Percentiles rank a stretch among this genome's conserved stretches.
Evolutionary conservation across 2,329 filamentous ascomycete species (phyloP).

Genomic region (Fusarium pseudocircinatum): DNA sequence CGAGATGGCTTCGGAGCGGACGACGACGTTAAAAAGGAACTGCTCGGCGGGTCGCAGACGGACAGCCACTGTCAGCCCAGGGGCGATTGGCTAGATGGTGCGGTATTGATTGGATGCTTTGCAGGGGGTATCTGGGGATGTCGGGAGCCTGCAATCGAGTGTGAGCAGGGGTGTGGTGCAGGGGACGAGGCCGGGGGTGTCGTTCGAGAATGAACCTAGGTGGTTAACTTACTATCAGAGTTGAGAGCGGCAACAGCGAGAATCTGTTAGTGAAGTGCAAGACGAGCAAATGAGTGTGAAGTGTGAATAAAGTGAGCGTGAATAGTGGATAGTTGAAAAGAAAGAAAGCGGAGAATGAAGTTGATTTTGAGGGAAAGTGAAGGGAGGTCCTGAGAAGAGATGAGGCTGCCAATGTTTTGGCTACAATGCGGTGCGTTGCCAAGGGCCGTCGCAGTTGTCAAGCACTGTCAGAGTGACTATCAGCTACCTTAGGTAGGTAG

Average conservation of each 20-base stretch:
- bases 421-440: constrained; percentile 11
- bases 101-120: constrained; percentile 38
- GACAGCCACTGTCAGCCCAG: constrained; percentile 33
- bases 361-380: constrained; percentile 24
- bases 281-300: neutral
- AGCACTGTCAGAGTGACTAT: constrained; percentile 15
- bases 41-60: constrained; percentile 35
- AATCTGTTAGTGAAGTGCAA: constrained; percentile 7
- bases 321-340: neutral
- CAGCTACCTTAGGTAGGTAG: neutral
- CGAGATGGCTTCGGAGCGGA: constrained; percentile 37
- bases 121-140: constrained; percentile 32
- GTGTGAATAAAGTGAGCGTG: neutral
- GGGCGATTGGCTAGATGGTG: constrained; percentile 33
- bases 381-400: constrained; percentile 31
- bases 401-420: constrained; percentile 42
- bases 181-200: constrained; percentile 1
- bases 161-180: constrained; percentile 21
- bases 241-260: constrained; percentile 6
- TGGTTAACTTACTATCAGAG: constrained; percentile 8
- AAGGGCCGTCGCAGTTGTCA: constrained; percentile 18
- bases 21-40: constrained; percentile 46
- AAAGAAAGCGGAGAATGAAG: constrained; percentile 10
- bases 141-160: constrained; percentile 34
- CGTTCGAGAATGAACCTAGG: neutral